Evolutionary conservation across 768 basidiomycete genomes (phyloP), one percentile per base, ranked within the genome.

Genomic region (Coprinopsis marcescibilis): DNA sequence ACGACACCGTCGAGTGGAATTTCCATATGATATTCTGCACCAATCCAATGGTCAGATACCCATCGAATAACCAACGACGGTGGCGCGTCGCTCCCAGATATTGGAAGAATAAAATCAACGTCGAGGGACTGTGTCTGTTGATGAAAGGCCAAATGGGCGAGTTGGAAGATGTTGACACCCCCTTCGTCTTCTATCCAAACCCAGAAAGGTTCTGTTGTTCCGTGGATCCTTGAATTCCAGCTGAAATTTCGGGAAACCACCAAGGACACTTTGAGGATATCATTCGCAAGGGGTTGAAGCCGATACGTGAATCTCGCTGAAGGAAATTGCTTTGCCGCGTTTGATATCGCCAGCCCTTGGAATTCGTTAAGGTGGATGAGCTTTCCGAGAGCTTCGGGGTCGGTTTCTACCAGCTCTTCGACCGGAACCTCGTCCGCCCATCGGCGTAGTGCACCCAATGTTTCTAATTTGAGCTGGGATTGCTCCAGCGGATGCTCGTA

Each of bases 101-200:
- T 74, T 0, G 91, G 79, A 44, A 98, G 81, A 37, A 89, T 70
- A 57, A 98, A 98, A 42, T 89, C 83, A 25, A 84, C 66, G 29
- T 82, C 70, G 26, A 93, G 51, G 3, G 57, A 39, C 0, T 74
- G 66, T 1, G 85, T 88, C 14, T 75, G 72, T 51, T 80, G 76
- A 35, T 85, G 83, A 51, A 97, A 78, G 26, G 81, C 56, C 20
- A 94, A 65, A 56, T 86, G 81, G 0, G 81, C 69, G 44, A 86
- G 73, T 58, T 95, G 93, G 10, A 93, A 75, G 56, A 98, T 94
- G 29, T 76, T 75, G n/a, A 76, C 53, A n/a, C 81, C 85, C 26
- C 85, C 76, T 29, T 83, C 73, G 57, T 94, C 91, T 66, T 98
- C 93, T 2, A 96, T 69, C 96, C 96, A 98, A 24, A 99, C 63